phyloP scores from a whole-genome alignment of 768 basidiomycete species.

The Leccinellum luteum region DNA sequence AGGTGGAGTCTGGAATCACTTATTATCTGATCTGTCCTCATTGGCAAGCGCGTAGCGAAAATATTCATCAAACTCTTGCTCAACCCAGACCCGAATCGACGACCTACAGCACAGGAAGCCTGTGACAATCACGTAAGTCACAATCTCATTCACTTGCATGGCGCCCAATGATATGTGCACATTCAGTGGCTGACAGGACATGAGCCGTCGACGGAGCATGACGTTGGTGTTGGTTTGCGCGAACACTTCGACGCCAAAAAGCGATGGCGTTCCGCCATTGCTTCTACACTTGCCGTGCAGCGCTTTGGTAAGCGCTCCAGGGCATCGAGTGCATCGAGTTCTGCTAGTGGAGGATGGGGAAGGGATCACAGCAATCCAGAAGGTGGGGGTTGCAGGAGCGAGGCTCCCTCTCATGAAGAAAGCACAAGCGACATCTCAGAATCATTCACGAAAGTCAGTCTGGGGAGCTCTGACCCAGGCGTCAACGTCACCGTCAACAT shows the following conservation, averaged over 20 bases:
- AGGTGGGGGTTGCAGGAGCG: conserved; percentile 30
- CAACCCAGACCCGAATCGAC: conserved; percentile 62
- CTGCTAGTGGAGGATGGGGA: conserved; percentile 39
- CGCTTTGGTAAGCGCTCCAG: conserved; percentile 31
- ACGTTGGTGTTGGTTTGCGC: conserved; percentile 69
- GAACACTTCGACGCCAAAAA: conserved; percentile 79
- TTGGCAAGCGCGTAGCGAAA: conserved; percentile 56
- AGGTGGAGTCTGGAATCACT: conserved; percentile 42
- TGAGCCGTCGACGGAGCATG: conserved; percentile 64
- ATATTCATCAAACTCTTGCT: conserved; percentile 74
- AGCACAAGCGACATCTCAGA: conserved; percentile 21
- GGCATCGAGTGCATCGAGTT: conserved; percentile 25
- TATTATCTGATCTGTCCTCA: background rate
- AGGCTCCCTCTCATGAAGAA: conserved; percentile 34
- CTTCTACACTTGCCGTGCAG: conserved; percentile 41
- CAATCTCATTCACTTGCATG: background rate
- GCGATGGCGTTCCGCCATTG: conserved; percentile 72
- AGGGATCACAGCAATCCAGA: conserved; percentile 27
- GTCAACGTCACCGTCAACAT: conserved; percentile 44
- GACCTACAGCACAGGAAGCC: conserved; percentile 76
- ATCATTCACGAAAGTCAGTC: conserved; percentile 25
- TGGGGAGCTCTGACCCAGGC: conserved; percentile 34
- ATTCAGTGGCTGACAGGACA: conserved; percentile 72
- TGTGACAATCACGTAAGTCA: conserved; percentile 57
- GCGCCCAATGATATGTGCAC: background rate